Base-by-base conservation (phyloP, 2,329 filamentous ascomycete species). In the Pyrenochaeta sp. region DNA sequence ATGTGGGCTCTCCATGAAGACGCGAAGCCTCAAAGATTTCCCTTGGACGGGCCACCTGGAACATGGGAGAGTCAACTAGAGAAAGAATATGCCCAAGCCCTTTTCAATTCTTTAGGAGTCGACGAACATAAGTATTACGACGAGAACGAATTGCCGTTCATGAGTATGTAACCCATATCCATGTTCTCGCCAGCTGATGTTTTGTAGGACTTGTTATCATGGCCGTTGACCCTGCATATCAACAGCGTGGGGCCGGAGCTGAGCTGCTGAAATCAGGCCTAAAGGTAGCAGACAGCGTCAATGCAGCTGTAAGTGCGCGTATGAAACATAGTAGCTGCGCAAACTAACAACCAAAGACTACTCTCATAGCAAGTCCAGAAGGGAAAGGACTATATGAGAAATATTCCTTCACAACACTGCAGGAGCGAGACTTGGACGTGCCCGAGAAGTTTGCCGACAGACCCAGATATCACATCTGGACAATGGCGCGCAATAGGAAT, bases 1-100 rank as follows among this genome's bases (percentile, higher is more conserved):
- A 41, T 41, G 45, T 53, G 45, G 49, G 23, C 11, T 30, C 10
- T 49, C n/a, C 29, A 32, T 23, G 13, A 23, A 17, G 35, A 43
- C 7, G 15, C n/a, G 14, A 53, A 53, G 32, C 45, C 49, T 4
- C 26, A 9, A 11, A 17, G n/a, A 11, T 35, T 26, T 23, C 18
- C 30, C 7, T 24, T 49, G n/a, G 44, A 49, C 17, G 49, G 45
- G 7, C 45, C 49, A 11, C 36, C 40, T 8, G 49, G 49, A 8
- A 53, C 49, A 4, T 53, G 49, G 49, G 32, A 45, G 22, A 46
- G 13, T 28, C 36, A 42, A 14, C n/a, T 14, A 4, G 45, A 53
- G 14, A 53, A 49, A 35, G 37, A 32, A 24, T 49, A 53, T 36
- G 49, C 49, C 2, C 40, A 53, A 32, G 45, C 36, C 6, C 23